Evolutionary conservation across 2,329 filamentous ascomycete genomes (phyloP).

Genomic region (Fusarium neocosmosporiellum): DNA sequence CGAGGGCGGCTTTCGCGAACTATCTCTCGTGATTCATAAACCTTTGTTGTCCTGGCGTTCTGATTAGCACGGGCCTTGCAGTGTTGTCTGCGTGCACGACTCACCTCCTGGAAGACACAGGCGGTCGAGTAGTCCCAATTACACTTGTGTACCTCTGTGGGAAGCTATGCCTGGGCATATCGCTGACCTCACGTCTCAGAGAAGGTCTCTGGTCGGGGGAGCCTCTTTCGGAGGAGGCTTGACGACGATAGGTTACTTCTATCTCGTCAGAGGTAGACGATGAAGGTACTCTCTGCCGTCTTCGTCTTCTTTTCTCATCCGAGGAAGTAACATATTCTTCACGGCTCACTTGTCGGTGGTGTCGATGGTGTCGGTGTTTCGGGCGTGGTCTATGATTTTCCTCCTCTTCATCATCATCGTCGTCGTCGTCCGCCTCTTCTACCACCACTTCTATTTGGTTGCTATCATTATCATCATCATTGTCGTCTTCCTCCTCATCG

Average conservation of each 20-base stretch:
- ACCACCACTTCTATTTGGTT: conserved; percentile 41
- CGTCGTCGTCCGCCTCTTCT: conserved; percentile 45
- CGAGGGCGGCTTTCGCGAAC: conserved; percentile 39
- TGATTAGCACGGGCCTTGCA: conserved; percentile 8
- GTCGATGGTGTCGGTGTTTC: conserved; percentile 11
- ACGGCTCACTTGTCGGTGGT: conserved; percentile 35
- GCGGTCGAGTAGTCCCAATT: conserved; percentile 50
- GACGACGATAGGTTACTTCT: conserved; percentile 35
- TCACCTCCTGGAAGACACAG: conserved; percentile 49
- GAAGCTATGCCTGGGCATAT: conserved; percentile 44
- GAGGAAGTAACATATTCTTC: conserved; percentile 44
- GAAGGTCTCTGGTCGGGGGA: conserved; percentile 45
- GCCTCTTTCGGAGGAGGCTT: conserved; percentile 43
- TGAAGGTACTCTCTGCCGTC: conserved; percentile 36
- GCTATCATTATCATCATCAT: conserved; percentile 24
- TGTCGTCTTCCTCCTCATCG: conserved; percentile 1
- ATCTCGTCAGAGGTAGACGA: conserved; percentile 42
- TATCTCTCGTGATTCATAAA: conserved; percentile 39
- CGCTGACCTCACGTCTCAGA: conserved; percentile 45
- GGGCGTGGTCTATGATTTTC: conserved; percentile 20
- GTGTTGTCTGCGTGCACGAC: background rate
- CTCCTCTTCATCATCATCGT: background rate
- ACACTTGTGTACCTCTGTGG: conserved; percentile 43
- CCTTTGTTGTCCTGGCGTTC: conserved; percentile 33
- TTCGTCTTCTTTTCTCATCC: conserved; percentile 37